These are phyloP conservation scores for Trichaptum fuscoviolaceum DNA, from an alignment of 768 basidiomycete genomes.

Conservation along the genomic window DNA sequence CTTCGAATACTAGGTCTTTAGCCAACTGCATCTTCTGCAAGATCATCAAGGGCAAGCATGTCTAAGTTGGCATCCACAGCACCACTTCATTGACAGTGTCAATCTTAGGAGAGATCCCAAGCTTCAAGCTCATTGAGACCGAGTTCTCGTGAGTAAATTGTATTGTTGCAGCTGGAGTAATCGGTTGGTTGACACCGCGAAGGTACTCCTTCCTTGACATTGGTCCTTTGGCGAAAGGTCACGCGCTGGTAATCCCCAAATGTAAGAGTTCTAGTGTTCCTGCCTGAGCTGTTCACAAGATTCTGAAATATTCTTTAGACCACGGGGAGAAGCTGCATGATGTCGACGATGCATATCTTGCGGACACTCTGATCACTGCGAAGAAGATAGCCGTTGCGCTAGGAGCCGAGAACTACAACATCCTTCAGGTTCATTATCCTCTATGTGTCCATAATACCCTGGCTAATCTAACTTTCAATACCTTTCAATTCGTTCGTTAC, in stretches of 20 bases:
- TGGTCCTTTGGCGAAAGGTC: conserved; percentile 83
- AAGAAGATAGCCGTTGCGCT: conserved; percentile 85
- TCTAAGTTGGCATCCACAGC: neutral
- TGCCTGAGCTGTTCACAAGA: neutral
- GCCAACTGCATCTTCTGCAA: conserved; percentile 88
- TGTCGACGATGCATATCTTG: conserved; percentile 79
- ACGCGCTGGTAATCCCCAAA: conserved; percentile 91
- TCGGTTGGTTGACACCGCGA: conserved; percentile 2
- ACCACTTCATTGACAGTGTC: neutral
- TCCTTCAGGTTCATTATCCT: conserved; percentile 51
- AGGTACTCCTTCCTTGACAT: conserved; percentile 93
- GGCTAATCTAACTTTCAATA: no score
- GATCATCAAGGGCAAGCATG: conserved; percentile 73
- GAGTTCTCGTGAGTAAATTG: conserved; percentile 51
- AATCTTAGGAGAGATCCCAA: conserved; percentile 77
- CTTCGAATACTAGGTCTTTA: conserved; percentile 36
- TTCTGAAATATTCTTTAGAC: conserved; percentile 40
- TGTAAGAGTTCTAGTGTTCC: conserved; percentile 37
- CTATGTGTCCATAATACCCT: neutral
- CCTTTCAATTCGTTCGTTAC: neutral
- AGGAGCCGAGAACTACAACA: conserved; percentile 76
- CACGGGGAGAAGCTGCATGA: conserved; percentile 85
- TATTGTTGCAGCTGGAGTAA: neutral
- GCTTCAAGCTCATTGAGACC: conserved; percentile 79
- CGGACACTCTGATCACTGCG: conserved; percentile 70